Percentiles rank a stretch among this genome's conserved stretches.
These are phyloP conservation scores for Chrysophaeum taylorii DNA, from an alignment of 352 stramenopile genomes.

Conservation along the genomic window DNA sequence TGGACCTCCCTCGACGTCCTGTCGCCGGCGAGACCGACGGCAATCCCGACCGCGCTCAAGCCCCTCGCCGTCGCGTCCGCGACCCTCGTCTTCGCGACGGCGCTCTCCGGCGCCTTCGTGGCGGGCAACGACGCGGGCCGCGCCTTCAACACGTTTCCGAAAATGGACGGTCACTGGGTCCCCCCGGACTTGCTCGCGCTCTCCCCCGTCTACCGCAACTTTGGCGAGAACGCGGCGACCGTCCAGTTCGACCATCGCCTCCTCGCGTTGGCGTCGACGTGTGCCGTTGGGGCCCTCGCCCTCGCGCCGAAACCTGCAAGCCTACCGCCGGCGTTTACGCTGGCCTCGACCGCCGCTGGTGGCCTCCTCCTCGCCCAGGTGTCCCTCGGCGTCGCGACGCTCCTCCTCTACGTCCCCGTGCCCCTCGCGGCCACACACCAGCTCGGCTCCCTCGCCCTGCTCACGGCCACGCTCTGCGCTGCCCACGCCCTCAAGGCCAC, in stretches of 20 bases:
- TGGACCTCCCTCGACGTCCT: slow-evolving; percentile 85
- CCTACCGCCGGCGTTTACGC: too few species aligned
- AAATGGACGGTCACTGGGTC: slow-evolving; percentile 68
- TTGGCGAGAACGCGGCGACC: slow-evolving; percentile 96
- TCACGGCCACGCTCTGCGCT: slow-evolving; percentile 78
- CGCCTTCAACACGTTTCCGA: slow-evolving; percentile 95
- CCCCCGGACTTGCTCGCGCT: slow-evolving; percentile 47
- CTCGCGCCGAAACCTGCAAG: slow-evolving; percentile 31
- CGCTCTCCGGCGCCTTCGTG: slow-evolving; percentile 80
- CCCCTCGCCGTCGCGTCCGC: slow-evolving; percentile 36
- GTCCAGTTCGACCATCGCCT: slow-evolving; percentile 95
- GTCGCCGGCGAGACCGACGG: slow-evolving; percentile 2
- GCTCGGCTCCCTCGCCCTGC: slow-evolving; percentile 81
- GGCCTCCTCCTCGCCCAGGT: slow-evolving; percentile 62
- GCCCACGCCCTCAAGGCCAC: slow-evolving; percentile 58
- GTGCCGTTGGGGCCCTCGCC: slow-evolving; percentile 45
- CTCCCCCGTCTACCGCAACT: slow-evolving; percentile 77
- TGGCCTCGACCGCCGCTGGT: neutral
- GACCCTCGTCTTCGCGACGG: slow-evolving; percentile 55
- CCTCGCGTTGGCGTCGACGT: slow-evolving; percentile 75
- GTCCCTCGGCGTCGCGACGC: slow-evolving; percentile 85
- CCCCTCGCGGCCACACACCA: slow-evolving; percentile 87
- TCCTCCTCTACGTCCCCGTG: slow-evolving; percentile 91
- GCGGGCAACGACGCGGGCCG: slow-evolving; percentile 94
- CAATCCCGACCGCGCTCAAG: neutral